Evolutionary conservation across 1,284 basidiomycete genomes (phyloP), one percentile per base, ranked within the genome.

Genomic region (Wallemia hederae): DNA sequence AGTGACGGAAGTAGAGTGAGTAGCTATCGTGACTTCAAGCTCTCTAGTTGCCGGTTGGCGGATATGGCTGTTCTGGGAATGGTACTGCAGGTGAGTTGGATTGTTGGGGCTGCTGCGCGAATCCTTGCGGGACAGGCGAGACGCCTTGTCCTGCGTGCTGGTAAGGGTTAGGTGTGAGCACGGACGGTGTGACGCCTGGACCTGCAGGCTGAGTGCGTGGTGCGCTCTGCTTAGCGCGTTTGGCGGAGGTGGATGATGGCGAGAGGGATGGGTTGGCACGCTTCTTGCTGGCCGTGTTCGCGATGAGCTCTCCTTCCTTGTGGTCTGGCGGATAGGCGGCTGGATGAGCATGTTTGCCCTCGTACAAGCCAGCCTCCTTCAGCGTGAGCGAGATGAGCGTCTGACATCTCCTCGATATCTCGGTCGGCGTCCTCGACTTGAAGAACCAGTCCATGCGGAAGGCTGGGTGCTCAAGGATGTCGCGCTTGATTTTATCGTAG

Each of bases 361-460:
- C 39, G n/a, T 49, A 49, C 3, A 49, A n/a, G 3, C 39, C 39
- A 11, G 39, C 39, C 31, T 70, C 90, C 75, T 94, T 94, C 73
- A 90, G 82, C 63, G 97, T 85, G 78, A 96, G 84, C 17, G 82
- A 77, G 39, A 97, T 68, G 39, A 98, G 70, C 5, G 92, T 97
- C 65, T 83, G 85, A 66, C 90, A 96, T 61, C 94, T 74, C 65
- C 92, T 75, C 65, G 83, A 81, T 63, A 99, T 74, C 74, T 99
- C 94, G 67, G 87, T 81, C 11, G 88, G 82, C 25, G 86, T 90
- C 60, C 94, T 75, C 64, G 83, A 87, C 75, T 96, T 96, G 77
- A 98, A 88, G 75, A 97, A 98, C 91, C 91, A 97, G 69, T 97
- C 90, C 66, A 97, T 94, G 60, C 89, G 76, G 74, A 98, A 98